These are phyloP conservation scores for Rhizopogon rudus DNA, from an alignment of 768 basidiomycete species.

Conservation along the genomic window DNA sequence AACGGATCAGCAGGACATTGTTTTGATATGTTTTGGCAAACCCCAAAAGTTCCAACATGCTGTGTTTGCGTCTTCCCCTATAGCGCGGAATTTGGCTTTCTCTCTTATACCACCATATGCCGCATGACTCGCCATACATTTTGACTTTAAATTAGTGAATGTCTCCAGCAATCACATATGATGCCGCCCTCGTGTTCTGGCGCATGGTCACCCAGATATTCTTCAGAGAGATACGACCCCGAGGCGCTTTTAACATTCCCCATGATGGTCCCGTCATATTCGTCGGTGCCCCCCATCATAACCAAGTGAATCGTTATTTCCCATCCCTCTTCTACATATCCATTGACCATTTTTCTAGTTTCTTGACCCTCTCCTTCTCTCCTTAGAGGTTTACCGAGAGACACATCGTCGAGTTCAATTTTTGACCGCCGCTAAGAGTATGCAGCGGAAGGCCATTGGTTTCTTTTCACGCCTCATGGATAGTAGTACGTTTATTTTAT, in stretches of 20 bases:
- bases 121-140: conserved; percentile 8
- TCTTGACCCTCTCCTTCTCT: conserved; percentile 83
- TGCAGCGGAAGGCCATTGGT: conserved; percentile 76
- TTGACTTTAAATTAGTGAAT: conserved; percentile 6
- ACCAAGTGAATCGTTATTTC: conserved; percentile 53
- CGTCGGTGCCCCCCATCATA: conserved; percentile 88
- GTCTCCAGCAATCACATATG: conserved; percentile 43
- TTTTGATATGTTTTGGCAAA: neutral
- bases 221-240: conserved; percentile 91
- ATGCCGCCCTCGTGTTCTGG: conserved; percentile 82
- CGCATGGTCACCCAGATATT: conserved; percentile 84
- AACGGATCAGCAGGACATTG: neutral
- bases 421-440: conserved; percentile 84
- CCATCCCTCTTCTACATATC: conserved; percentile 6
- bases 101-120: neutral
- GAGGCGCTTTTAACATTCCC: conserved; percentile 94
- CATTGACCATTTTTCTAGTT: conserved; percentile 49
- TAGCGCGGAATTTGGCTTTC: neutral
- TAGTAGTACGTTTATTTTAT: conserved; percentile 56
- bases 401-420: conserved; percentile 78
- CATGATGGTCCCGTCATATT: conserved; percentile 88
- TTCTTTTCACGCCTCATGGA: conserved; percentile 80
- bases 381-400: conserved; percentile 82
- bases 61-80: neutral
- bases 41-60: neutral